Conservation (phyloP, 148 eudicot species). For the Arbutus unedo region DNA sequence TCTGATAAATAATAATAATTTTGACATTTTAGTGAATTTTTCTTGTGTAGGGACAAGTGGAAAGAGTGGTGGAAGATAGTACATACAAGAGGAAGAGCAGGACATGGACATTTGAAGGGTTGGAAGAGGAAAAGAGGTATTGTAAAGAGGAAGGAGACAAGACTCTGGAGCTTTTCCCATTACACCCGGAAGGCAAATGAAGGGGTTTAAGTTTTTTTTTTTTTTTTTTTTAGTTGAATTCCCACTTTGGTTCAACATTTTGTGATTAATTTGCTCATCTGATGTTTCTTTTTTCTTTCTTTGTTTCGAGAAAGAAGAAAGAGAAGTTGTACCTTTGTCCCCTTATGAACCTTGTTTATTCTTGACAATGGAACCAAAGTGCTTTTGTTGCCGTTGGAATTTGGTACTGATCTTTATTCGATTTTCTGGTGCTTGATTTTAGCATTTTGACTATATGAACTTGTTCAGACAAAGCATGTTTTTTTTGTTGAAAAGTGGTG, state of each 20-base stretch:
- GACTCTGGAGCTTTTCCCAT: slow-evolving; percentile 85
- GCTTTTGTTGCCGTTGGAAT: slow-evolving; percentile 26
- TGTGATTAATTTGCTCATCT: slow-evolving; percentile 11
- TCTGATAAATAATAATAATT: not conserved
- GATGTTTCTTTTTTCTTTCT: slow-evolving; percentile 33
- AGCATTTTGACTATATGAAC: slow-evolving; percentile 20
- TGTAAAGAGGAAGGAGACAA: slow-evolving; percentile 41
- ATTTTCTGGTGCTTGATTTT: not conserved
- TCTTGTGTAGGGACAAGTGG: slow-evolving; percentile 36
- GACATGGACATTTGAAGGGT: slow-evolving; percentile 57
- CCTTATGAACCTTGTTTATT: slow-evolving; percentile 16
- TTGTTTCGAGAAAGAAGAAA: slow-evolving; percentile 50
- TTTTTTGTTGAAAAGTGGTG: slow-evolving; percentile 13
- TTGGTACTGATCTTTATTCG: not conserved
- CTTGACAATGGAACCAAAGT: slow-evolving; percentile 25
- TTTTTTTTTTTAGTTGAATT: not conserved
- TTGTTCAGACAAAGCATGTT: not conserved
- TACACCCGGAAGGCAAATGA: slow-evolving; percentile 76
- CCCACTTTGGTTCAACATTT: not conserved
- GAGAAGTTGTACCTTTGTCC: slow-evolving; percentile 46
- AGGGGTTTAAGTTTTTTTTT: not conserved
- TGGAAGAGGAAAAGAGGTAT: slow-evolving; percentile 28
- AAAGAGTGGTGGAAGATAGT: slow-evolving; percentile 33
- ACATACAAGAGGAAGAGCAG: slow-evolving; percentile 69
- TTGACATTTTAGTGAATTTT: not conserved